Evolutionary conservation across 2,329 filamentous ascomycete species (phyloP), one percentile per base, ranked within the genome.

Genomic region (Hymenoscyphus infarciens): DNA sequence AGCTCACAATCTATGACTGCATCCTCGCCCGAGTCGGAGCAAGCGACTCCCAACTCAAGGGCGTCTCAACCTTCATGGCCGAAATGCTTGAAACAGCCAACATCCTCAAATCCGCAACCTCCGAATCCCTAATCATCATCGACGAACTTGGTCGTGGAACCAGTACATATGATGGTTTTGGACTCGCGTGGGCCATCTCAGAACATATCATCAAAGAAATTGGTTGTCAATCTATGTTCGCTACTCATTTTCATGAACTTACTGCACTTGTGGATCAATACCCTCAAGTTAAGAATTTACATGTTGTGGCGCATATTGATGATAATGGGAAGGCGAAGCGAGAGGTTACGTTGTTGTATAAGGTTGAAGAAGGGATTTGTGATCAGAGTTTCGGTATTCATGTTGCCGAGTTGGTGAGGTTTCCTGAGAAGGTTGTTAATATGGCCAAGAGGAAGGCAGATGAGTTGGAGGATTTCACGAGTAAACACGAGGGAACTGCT

Each of bases 371-470:
- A 0, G 95, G 95, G 57, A 89, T 99, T 70, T 97, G 92, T 74
- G 95, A 99, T 76, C 95, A 99, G 78, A 95, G 90, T 63, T 99
- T 99, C 75, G 95, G 95, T 70, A 99, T 99, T 70, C 95, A 99
- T 77, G 96, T 99, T 15, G 95, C 95, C 0, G 95, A 99, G 78
- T 84, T 99, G 5, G 95, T 99, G 22, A 87, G 93, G 54, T 99
- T 99, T 79, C 95, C 95, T 0, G 88, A 92, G 70, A 99, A 99
- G 79, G 96, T 99, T 16, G 90, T 99, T 64, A 92, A 92, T 67
- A 99, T 99, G 96, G 95, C 95, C n/a, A 96, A 96, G 79, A 86
- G 95, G 70, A 99, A 99, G 80, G 95, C 95, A 0, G 95, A 98
- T 75, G 96, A 99, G 81, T 82, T 99, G 39, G 95, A 99, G 75